phyloP scores from a whole-genome alignment of 2,329 filamentous ascomycete genomes.

The Colletotrichum tropicale region DNA sequence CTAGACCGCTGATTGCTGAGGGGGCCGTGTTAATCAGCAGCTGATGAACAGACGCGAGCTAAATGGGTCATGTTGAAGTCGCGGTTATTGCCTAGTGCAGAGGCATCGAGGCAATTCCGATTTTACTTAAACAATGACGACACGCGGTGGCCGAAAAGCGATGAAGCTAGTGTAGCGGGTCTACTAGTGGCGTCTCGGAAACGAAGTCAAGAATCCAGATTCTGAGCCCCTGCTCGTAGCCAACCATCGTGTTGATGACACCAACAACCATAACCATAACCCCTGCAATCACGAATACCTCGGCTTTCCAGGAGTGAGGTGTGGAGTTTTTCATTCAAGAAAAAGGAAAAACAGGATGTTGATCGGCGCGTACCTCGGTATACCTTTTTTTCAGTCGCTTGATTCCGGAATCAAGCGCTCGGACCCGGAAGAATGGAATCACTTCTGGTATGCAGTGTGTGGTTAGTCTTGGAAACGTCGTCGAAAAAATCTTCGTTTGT shows the following conservation, averaged over 20 bases:
- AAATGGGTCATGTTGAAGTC: neutral
- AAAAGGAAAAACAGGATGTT: neutral
- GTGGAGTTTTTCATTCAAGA: neutral
- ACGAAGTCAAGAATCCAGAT: neutral
- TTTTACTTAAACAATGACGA: neutral
- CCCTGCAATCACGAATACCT: neutral
- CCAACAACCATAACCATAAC: neutral
- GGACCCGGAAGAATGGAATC: neutral
- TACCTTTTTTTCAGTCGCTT: neutral
- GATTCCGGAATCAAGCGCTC: neutral
- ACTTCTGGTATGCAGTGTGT: neutral
- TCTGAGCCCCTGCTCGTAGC: neutral
- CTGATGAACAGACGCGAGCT: neutral
- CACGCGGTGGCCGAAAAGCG: neutral
- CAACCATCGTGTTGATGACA: neutral
- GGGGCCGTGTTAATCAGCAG: neutral
- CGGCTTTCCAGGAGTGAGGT: neutral
- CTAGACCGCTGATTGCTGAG: neutral
- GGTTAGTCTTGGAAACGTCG: no score
- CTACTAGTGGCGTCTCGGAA: neutral
- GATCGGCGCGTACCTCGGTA: neutral
- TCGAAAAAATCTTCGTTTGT: no score
- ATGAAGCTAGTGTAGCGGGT: neutral
- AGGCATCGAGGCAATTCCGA: neutral
- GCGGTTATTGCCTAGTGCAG: neutral